A percentile compares a stretch with the other conserved stretches of the same genome.
phyloP scores from a whole-genome alignment of 1,284 basidiomycete genomes.

The Salmacisia buchloeana region DNA sequence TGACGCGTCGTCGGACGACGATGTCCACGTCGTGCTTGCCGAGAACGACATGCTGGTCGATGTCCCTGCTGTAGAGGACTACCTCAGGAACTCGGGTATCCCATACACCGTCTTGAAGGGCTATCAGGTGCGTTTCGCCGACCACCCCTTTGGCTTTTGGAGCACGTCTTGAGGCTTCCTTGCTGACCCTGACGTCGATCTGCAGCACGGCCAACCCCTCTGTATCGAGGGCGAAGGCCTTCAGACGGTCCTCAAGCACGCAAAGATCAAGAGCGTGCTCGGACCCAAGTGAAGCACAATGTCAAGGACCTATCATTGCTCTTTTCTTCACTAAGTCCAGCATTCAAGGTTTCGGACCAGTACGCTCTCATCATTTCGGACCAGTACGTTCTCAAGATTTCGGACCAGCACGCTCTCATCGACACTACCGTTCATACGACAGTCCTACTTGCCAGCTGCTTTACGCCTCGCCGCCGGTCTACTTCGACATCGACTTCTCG shows the following conservation, averaged over 20 bases:
- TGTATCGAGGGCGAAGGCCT: constrained; percentile 13
- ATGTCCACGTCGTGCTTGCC: constrained; percentile 16
- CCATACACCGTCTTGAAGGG: constrained; percentile 12
- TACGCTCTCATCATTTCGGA: no score
- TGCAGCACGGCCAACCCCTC: constrained; percentile 14
- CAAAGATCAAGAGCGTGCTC: constrained; percentile 14
- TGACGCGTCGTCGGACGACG: not conserved
- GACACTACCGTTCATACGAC: no score
- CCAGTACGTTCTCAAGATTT: no score
- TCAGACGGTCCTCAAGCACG: not conserved
- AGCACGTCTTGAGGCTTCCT: no score
- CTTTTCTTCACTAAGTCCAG: no score
- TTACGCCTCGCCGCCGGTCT: no score
- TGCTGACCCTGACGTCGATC: constrained; percentile 10
- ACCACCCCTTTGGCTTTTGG: not conserved
- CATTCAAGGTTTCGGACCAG: no score
- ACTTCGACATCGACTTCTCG: no score
- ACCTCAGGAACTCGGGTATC: constrained; percentile 17
- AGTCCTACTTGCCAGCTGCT: no score
- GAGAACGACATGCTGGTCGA: constrained; percentile 22
- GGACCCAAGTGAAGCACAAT: constrained; percentile 16
- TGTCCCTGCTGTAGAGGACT: constrained; percentile 17
- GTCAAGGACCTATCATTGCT: no score
- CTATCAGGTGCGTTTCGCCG: constrained; percentile 13
- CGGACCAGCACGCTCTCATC: no score